Evolutionary conservation across 345 rosid species (phyloP).

Genomic region (Aquilaria malaccensis): DNA sequence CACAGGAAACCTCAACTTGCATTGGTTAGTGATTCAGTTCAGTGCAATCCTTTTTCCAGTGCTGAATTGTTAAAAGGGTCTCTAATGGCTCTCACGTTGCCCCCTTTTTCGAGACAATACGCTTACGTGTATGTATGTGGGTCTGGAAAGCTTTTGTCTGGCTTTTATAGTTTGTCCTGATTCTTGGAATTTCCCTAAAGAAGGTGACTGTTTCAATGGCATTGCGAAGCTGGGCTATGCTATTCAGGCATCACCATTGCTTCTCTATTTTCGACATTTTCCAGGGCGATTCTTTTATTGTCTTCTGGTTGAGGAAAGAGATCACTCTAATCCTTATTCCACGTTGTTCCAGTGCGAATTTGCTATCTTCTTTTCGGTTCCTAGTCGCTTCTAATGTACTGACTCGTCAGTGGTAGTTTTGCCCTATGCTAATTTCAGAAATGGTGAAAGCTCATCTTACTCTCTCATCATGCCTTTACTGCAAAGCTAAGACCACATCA

Average conservation of each 20-base stretch:
- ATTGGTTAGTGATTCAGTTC: constrained; percentile 43
- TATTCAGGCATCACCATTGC: constrained; percentile 50
- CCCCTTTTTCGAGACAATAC: too few relatives aligned
- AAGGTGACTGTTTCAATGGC: constrained; percentile 80
- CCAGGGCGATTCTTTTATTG: neutral
- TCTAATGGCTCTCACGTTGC: too few relatives aligned
- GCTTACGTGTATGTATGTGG: neutral
- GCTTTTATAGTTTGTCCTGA: constrained; percentile 7
- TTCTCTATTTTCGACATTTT: constrained; percentile 3
- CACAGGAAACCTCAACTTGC: constrained; percentile 79
- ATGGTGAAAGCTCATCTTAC: too few relatives aligned
- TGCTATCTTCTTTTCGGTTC: too few relatives aligned
- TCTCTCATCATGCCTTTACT: too few relatives aligned
- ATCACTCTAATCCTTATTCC: neutral
- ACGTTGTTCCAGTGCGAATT: neutral
- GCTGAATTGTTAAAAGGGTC: neutral
- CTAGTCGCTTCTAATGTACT: too few relatives aligned
- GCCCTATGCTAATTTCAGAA: neutral
- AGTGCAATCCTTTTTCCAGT: neutral
- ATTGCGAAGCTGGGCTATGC: constrained; percentile 65
- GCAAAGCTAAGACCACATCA: too few relatives aligned
- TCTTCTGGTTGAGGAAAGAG: neutral
- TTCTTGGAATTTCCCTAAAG: constrained; percentile 7
- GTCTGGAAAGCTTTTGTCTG: neutral
- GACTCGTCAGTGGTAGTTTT: neutral